Conservation (phyloP, 208 protist species). For the Leishmania tarentolae region DNA sequence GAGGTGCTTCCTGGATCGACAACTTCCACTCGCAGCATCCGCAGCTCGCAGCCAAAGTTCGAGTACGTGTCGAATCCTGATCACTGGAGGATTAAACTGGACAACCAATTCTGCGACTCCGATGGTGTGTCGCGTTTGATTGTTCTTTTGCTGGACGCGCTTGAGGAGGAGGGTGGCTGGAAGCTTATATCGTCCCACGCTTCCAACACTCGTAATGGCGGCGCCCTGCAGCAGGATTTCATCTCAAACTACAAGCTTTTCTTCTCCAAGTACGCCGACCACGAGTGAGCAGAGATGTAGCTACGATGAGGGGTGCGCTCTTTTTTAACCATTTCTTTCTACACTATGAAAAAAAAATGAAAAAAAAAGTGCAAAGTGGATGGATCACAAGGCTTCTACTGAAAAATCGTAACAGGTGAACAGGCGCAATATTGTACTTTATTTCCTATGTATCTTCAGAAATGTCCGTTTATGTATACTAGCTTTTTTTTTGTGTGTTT, state of each 20-base stretch:
- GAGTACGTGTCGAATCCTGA: conserved; percentile 76
- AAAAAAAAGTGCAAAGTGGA: neutral
- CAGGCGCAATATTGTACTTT: neutral
- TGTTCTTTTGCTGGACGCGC: conserved; percentile 81
- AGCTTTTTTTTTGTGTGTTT: conserved; percentile 29
- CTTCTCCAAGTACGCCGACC: conserved; percentile 66
- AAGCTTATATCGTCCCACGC: conserved; percentile 75
- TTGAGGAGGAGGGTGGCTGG: conserved; percentile 90
- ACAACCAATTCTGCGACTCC: conserved; percentile 82
- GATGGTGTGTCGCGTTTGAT: conserved; percentile 82
- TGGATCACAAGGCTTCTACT: neutral
- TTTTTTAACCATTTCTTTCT: conserved; percentile 13
- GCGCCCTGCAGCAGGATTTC: conserved; percentile 62
- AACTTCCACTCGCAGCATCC: conserved; percentile 76
- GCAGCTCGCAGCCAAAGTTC: conserved; percentile 64
- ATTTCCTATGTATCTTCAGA: neutral
- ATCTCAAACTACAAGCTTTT: conserved; percentile 80
- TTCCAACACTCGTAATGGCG: conserved; percentile 35
- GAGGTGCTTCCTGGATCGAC: conserved; percentile 75
- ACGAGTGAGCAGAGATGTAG: conserved; percentile 34
- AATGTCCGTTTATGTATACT: conserved; percentile 10
- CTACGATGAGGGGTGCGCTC: neutral
- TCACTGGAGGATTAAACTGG: conserved; percentile 84
- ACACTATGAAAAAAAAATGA: neutral
- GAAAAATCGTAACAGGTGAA: neutral